Conservation (phyloP, 306 rosid genomes). For the Delonix regia region DNA sequence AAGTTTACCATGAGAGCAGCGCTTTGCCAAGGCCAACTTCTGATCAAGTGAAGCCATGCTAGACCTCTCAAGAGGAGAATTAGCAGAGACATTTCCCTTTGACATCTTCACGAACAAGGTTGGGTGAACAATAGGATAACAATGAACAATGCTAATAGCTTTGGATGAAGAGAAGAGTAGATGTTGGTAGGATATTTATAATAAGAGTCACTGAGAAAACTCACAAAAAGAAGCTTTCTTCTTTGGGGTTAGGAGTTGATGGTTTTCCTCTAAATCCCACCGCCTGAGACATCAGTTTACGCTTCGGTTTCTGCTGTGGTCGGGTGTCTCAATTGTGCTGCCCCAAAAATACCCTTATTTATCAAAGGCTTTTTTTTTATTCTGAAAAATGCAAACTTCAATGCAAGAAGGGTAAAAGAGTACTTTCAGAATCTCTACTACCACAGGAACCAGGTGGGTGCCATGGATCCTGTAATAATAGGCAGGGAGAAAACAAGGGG, state of each 20-base stretch:
- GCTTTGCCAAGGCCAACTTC: constrained; percentile 82
- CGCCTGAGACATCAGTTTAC: constrained; percentile 54
- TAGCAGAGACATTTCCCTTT: constrained; percentile 54
- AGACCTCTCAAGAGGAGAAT: constrained; percentile 57
- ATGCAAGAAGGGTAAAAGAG: constrained; percentile 7
- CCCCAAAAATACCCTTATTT: constrained; percentile 26
- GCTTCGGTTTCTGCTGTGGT: constrained; percentile 32
- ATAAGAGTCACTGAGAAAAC: background rate
- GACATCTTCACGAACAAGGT: constrained; percentile 51
- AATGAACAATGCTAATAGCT: background rate
- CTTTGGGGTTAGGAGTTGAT: constrained; percentile 42
- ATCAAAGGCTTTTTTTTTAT: background rate
- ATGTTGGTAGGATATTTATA: constrained; percentile 51
- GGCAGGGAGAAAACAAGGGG: background rate
- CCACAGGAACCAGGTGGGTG: background rate
- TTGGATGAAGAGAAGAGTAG: constrained; percentile 41
- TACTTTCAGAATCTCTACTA: constrained; percentile 4
- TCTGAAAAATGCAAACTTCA: background rate
- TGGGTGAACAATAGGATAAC: background rate
- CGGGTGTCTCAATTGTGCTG: constrained; percentile 11
- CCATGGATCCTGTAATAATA: background rate
- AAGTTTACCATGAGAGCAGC: constrained; percentile 68
- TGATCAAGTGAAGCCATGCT: constrained; percentile 69
- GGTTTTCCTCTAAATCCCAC: constrained; percentile 59
- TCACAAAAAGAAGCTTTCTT: background rate